These are phyloP conservation scores for Phytophthora nicotianae DNA, from an alignment of 352 stramenopile genomes.

Conservation along the genomic window DNA sequence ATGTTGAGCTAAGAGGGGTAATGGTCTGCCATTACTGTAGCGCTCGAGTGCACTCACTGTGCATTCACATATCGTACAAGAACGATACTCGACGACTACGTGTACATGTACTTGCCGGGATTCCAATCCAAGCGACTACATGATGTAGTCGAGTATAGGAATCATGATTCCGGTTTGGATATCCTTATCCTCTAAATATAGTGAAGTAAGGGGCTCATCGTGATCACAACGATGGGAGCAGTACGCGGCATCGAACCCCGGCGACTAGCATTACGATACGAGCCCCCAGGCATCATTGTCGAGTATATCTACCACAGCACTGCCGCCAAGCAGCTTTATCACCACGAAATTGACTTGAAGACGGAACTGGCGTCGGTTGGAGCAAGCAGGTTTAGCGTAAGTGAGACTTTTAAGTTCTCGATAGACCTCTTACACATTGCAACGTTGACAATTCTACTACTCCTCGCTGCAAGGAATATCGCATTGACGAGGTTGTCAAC, in stretches of 20 bases:
- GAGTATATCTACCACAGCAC: constrained; percentile 51
- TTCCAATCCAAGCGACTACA: too few relatives aligned
- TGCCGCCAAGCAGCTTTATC: constrained; percentile 45
- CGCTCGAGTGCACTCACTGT: too few relatives aligned
- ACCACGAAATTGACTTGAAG: constrained; percentile 67
- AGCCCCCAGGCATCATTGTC: constrained; percentile 59
- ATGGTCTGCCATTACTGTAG: too few relatives aligned
- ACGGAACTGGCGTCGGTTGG: constrained; percentile 13
- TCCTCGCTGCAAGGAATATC: constrained; percentile 28
- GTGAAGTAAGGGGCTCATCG: neutral
- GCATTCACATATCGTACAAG: too few relatives aligned
- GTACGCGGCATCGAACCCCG: constrained; percentile 46
- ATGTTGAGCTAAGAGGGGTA: neutral
- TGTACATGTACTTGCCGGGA: too few relatives aligned
- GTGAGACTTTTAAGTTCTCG: neutral
- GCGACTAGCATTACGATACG: constrained; percentile 60
- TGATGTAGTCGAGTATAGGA: too few relatives aligned
- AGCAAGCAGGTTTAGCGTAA: constrained; percentile 23
- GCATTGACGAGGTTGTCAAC: constrained; percentile 41
- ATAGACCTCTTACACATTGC: neutral
- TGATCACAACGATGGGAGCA: constrained; percentile 20
- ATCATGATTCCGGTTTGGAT: too few relatives aligned
- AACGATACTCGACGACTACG: too few relatives aligned
- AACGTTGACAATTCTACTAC: neutral
- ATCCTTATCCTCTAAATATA: constrained; percentile 17